Percentiles rank a stretch among this genome's conserved stretches.
Conservation (phyloP, 495 filamentous ascomycete species). For the Thozetella sp. region DNA sequence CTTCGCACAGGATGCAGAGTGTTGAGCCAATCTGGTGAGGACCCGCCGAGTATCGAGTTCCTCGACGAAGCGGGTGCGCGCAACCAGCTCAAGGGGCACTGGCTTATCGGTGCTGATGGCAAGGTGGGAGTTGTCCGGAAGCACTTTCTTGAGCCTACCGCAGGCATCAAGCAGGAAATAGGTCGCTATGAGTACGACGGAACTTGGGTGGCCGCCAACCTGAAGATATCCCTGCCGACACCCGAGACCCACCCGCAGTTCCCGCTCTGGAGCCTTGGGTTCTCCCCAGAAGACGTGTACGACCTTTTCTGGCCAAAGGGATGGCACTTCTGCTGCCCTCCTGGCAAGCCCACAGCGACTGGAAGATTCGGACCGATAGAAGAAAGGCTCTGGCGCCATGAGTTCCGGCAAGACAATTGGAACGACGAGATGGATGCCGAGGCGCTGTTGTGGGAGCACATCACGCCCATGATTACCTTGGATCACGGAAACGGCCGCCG, state of each 20-base stretch:
- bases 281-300: conserved; percentile 48
- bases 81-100: conserved; percentile 29
- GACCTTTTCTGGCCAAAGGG: conserved; percentile 51
- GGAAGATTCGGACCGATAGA: conserved; percentile 46
- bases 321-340: conserved; percentile 50
- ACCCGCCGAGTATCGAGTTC: conserved; percentile 36
- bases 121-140: conserved; percentile 52
- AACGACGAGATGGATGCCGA: conserved; percentile 22
- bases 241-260: conserved; percentile 49
- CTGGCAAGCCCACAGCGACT: conserved; percentile 41
- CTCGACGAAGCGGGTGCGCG: conserved; percentile 21
- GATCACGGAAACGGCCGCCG: not conserved
- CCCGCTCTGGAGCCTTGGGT: conserved; percentile 49
- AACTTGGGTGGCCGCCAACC: conserved; percentile 55
- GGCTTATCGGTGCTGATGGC: conserved; percentile 51
- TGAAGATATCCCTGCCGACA: conserved; percentile 44
- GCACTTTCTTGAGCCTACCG: conserved; percentile 43
- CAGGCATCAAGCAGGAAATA: conserved; percentile 37
- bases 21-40: conserved; percentile 25
- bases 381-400: conserved; percentile 50
- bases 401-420: conserved; percentile 39
- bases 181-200: conserved; percentile 45
- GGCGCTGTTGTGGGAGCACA: conserved; percentile 24
- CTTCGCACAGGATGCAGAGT: conserved; percentile 36
- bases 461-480: conserved; percentile 27